Conservation (phyloP, 768 basidiomycete species). For the Macrocybe gigantea region DNA sequence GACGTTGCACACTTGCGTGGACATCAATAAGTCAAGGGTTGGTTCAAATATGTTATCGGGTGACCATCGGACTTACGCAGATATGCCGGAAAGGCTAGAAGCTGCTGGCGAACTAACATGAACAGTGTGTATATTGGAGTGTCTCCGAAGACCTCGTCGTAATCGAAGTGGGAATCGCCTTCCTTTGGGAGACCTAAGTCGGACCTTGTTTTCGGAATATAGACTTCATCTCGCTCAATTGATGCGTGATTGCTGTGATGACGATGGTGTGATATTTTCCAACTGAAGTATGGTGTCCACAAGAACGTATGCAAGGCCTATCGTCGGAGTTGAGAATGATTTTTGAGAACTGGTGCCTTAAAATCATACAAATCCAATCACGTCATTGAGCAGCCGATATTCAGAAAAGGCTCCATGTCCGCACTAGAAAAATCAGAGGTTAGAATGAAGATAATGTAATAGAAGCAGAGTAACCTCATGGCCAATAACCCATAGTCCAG, state of each 20-base stretch:
- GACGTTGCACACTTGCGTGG: conserved; percentile 48
- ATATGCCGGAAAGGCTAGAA: conserved; percentile 58
- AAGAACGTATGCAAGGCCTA: conserved; percentile 40
- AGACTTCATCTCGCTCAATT: conserved; percentile 52
- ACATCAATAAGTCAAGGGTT: background rate
- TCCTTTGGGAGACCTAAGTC: conserved; percentile 47
- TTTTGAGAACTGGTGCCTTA: background rate
- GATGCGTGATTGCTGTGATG: conserved; percentile 48
- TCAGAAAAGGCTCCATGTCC: conserved; percentile 54
- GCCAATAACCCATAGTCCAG: conserved; percentile 56
- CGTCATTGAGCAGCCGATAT: conserved; percentile 39
- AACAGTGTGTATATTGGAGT: conserved; percentile 56
- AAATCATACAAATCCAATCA: conserved; percentile 43
- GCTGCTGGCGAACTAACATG: conserved; percentile 50
- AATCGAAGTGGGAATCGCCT: conserved; percentile 32
- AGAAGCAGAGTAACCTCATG: conserved; percentile 35
- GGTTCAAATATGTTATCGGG: background rate
- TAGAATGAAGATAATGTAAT: background rate
- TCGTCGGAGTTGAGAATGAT: conserved; percentile 3
- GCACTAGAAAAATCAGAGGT: conserved; percentile 27
- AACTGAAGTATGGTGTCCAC: conserved; percentile 50
- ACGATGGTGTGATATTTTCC: conserved; percentile 50
- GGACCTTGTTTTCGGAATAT: conserved; percentile 54
- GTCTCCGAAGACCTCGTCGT: conserved; percentile 52
- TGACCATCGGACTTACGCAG: conserved; percentile 35